A percentile compares a stretch with the other conserved stretches of the same genome.
phyloP scores from a whole-genome alignment of 139 green algal genomes.

The Chlamydomonas applanata region DNA sequence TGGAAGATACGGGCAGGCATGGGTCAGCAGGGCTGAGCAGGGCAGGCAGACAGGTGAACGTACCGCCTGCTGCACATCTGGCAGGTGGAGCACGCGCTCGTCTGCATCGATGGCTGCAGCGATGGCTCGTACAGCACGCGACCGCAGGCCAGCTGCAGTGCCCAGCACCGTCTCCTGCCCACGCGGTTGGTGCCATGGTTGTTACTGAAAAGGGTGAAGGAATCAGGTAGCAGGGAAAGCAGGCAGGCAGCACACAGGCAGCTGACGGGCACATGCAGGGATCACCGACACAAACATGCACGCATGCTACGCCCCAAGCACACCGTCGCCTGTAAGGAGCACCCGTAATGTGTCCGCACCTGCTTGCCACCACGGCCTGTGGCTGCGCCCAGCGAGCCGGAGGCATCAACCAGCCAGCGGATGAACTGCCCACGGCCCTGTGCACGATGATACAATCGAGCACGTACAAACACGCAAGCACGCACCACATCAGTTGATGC shows the following conservation, averaged over 20 bases:
- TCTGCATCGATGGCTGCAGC: constrained; percentile 63
- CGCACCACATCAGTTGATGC: no score
- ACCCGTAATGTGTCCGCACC: no score
- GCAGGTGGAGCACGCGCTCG: constrained; percentile 48
- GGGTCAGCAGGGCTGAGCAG: no score
- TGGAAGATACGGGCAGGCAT: no score
- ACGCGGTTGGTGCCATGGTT: constrained; percentile 14
- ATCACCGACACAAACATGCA: background rate
- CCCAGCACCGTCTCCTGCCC: constrained; percentile 21
- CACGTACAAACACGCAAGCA: no score
- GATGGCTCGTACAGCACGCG: constrained; percentile 69
- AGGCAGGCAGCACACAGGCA: background rate
- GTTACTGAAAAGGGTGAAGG: background rate
- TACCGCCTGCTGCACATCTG: constrained; percentile 47
- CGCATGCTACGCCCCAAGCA: background rate
- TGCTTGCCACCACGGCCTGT: no score
- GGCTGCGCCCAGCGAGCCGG: no score
- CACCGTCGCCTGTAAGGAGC: background rate
- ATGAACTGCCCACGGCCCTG: no score
- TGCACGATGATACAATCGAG: no score
- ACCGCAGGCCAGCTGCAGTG: constrained; percentile 38
- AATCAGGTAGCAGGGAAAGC: background rate
- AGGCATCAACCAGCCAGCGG: no score
- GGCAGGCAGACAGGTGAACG: background rate
- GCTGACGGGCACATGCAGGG: background rate